A percentile compares a stretch with the other conserved stretches of the same genome.
These are phyloP conservation scores for Saccharum officinarum DNA, from an alignment of 176 grass and related monocot genomes.

Conservation along the genomic window DNA sequence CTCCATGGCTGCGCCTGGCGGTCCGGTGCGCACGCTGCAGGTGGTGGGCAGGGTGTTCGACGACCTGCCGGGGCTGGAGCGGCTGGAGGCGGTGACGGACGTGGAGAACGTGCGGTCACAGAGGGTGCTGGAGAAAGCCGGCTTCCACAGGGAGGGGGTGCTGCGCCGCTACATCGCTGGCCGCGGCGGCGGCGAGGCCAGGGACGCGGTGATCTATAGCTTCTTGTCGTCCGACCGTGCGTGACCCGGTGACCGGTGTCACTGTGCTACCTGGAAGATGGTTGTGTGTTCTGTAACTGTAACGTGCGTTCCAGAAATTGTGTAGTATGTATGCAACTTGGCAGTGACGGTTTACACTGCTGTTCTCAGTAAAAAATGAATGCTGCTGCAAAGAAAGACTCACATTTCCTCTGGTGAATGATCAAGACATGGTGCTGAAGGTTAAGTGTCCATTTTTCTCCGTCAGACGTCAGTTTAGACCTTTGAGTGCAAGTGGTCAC, in stretches of 20 bases:
- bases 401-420: neutral
- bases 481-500: neutral
- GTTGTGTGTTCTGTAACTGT: neutral
- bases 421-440: neutral
- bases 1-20: neutral
- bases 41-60: conserved; percentile 46
- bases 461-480: neutral
- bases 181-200: neutral
- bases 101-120: conserved; percentile 50
- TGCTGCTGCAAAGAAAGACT: no score
- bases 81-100: conserved; percentile 55
- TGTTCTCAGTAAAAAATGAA: no score
- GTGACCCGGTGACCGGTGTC: neutral
- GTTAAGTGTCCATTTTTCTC: no score
- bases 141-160: conserved; percentile 54
- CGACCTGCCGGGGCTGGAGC: conserved; percentile 48
- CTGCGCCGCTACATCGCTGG: conserved; percentile 39
- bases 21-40: neutral
- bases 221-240: conserved; percentile 40
- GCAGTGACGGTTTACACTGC: neutral
- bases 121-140: conserved; percentile 62
- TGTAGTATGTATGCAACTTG: neutral
- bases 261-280: neutral
- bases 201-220: conserved; percentile 49
- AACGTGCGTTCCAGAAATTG: neutral